Base-by-base conservation (phyloP, 2,329 filamentous ascomycete species). In the Fusarium brachygibbosum region DNA sequence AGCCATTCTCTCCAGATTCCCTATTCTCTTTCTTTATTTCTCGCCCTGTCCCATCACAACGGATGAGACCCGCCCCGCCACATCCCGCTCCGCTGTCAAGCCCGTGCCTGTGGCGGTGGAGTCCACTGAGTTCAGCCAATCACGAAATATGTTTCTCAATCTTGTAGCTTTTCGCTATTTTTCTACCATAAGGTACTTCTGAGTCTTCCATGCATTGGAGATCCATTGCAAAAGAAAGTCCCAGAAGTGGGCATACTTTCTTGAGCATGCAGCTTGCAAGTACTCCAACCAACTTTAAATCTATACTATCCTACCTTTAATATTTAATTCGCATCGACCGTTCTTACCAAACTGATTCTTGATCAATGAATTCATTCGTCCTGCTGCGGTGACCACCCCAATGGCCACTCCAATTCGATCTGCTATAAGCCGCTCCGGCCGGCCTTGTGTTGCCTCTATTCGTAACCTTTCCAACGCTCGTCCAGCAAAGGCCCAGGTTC, bases 401-500 rank as follows among this genome's bases (percentile, higher is more conserved):
- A 80, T 80, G 78, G 76, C 78, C 66, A 73, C 75, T 76, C 72
- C 75, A 49, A 64, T 78, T 65, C 77, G 76, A 70, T 73, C 68
- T 59, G 62, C 68, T 57, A 48, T 75, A 45, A 69, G 69, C 70
- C 68, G 74, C 56, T 68, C 66, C 52, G 69, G 67, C 67, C 73
- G 72, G 46, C 67, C 51, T 54, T 68, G 50, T 57, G 68, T 64
- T 58, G 66, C 53, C 55, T 70, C 74, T 34, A 50, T 73, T 58
- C 76, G 76, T 59, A 67, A 58, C 48, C 71, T 77, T 52, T 74
- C 76, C 57, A 75, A 68, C 68, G 78, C 72, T 59, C 70, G 70
- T 55, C 72, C 76, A 23, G 74, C 73, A 40, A 76, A 77, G 66
- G 77, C 78, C 25, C 73, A 74, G 49, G 74, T 77, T 41, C 73